These are phyloP conservation scores for Helichrysum umbraculigerum DNA, from an alignment of 129 eudicot species.

Conservation along the genomic window DNA sequence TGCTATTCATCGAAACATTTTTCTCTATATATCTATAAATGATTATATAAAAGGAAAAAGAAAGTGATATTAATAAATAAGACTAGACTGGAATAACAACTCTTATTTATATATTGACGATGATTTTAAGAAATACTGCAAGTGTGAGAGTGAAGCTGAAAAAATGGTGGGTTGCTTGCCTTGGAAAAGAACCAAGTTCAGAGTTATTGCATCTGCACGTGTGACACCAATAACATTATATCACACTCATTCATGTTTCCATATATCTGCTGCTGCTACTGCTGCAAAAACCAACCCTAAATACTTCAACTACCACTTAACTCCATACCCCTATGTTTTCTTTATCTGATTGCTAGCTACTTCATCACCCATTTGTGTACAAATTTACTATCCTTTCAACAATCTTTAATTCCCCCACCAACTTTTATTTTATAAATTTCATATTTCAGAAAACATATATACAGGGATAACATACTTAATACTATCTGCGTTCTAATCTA, in stretches of 20 bases:
- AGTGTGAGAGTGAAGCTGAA: conserved; percentile 32
- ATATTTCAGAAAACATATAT: neutral
- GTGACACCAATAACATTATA: conserved; percentile 30
- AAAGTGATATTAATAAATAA: too few species aligned
- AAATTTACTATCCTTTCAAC: conserved; percentile 26
- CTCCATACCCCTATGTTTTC: conserved; percentile 36
- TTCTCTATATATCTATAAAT: too few species aligned
- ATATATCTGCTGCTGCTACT: too few species aligned
- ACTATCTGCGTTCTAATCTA: too few species aligned
- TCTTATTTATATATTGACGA: neutral
- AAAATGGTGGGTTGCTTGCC: conserved; percentile 43
- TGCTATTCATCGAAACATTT: too few species aligned
- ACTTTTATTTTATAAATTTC: neutral
- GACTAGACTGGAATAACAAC: too few species aligned
- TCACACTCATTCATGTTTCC: too few species aligned
- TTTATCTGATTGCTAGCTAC: neutral
- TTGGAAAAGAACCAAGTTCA: conserved; percentile 42
- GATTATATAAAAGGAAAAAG: too few species aligned
- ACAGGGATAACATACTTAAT: too few species aligned
- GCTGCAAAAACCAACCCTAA: conserved; percentile 9
- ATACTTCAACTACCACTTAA: conserved; percentile 29
- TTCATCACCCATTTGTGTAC: conserved; percentile 26
- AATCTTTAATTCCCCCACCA: conserved; percentile 21
- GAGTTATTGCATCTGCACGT: conserved; percentile 43
- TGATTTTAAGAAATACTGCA: neutral